phyloP scores from a whole-genome alignment of 2,329 filamentous ascomycete species.

The Chrysosporium keratinophilum region DNA sequence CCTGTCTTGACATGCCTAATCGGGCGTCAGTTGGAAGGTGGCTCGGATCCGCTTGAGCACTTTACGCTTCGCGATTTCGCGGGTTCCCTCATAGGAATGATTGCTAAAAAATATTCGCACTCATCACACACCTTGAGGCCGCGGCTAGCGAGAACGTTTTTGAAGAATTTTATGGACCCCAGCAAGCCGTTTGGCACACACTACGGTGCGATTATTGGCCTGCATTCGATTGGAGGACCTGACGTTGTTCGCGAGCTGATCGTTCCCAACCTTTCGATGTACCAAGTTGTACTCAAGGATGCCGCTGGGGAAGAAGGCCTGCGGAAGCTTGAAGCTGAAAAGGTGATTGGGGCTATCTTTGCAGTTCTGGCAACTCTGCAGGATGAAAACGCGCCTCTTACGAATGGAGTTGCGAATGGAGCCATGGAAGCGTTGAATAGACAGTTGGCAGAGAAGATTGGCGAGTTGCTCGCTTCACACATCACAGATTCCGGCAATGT shows the following conservation, averaged over 20 bases:
- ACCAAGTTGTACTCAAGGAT: constrained; percentile 51
- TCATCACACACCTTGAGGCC: constrained; percentile 74
- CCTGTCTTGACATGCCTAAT: constrained; percentile 87
- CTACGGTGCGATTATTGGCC: constrained; percentile 75
- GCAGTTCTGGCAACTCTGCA: constrained; percentile 46
- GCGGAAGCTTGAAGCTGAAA: constrained; percentile 50
- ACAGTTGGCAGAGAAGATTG: constrained; percentile 33
- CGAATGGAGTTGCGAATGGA: constrained; percentile 33
- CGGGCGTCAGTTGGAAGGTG: constrained; percentile 63
- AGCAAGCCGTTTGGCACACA: constrained; percentile 72
- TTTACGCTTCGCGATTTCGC: constrained; percentile 78
- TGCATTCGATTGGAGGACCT: constrained; percentile 63
- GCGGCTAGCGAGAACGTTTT: constrained; percentile 80
- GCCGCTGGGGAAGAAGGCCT: constrained; percentile 43
- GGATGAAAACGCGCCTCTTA: constrained; percentile 33
- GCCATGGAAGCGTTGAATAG: constrained; percentile 31
- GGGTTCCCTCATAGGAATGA: constrained; percentile 66
- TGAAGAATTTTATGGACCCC: constrained; percentile 85
- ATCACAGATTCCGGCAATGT: constrained; percentile 35
- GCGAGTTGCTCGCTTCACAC: constrained; percentile 32
- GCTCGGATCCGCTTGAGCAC: constrained; percentile 45
- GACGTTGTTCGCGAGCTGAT: constrained; percentile 56
- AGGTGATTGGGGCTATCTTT: constrained; percentile 49
- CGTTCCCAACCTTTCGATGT: constrained; percentile 55
- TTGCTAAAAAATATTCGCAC: constrained; percentile 69